These are phyloP conservation scores for Decorospora gaudefroyi DNA, from an alignment of 2,329 filamentous ascomycete genomes.

Conservation along the genomic window DNA sequence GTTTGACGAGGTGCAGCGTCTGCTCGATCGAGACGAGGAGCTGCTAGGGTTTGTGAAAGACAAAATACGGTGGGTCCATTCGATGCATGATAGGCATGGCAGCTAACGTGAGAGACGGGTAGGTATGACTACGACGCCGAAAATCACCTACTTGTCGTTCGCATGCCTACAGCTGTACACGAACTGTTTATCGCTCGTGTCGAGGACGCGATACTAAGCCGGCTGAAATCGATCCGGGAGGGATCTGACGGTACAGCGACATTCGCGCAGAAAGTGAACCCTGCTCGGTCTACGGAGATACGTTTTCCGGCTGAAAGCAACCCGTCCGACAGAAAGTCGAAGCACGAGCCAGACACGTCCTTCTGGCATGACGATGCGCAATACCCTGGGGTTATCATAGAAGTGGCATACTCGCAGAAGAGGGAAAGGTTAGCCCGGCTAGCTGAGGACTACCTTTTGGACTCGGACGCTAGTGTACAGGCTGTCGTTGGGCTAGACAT, in stretches of 20 bases:
- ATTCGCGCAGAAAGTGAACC: conserved; percentile 29
- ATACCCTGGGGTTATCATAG: conserved; percentile 30
- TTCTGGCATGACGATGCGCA: conserved; percentile 28
- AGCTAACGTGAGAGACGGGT: conserved; percentile 11
- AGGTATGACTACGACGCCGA: conserved; percentile 29
- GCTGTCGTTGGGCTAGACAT: conserved; percentile 24
- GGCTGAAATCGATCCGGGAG: conserved; percentile 24
- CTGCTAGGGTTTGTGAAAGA: conserved; percentile 21
- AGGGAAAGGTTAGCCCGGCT: conserved; percentile 16
- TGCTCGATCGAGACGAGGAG: conserved; percentile 16
- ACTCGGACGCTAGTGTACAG: conserved; percentile 21
- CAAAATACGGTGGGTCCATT: conserved; percentile 22
- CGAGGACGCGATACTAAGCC: conserved; percentile 25
- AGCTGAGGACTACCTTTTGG: conserved; percentile 27
- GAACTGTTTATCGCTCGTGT: conserved; percentile 23
- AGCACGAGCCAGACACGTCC: conserved; percentile 28
- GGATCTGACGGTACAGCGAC: conserved; percentile 17
- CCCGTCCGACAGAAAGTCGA: conserved; percentile 19
- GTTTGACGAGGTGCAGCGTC: conserved; percentile 19
- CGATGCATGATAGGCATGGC: conserved; percentile 1
- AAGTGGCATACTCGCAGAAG: conserved; percentile 25
- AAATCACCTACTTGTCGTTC: conserved; percentile 18
- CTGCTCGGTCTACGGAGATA: conserved; percentile 24
- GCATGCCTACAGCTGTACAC: conserved; percentile 29
- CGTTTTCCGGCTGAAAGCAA: conserved; percentile 11